Evolutionary conservation across 192 early-diverging fungal genomes (phyloP), one percentile per base, ranked within the genome.

Genomic region (Linnemannia hyalina): DNA sequence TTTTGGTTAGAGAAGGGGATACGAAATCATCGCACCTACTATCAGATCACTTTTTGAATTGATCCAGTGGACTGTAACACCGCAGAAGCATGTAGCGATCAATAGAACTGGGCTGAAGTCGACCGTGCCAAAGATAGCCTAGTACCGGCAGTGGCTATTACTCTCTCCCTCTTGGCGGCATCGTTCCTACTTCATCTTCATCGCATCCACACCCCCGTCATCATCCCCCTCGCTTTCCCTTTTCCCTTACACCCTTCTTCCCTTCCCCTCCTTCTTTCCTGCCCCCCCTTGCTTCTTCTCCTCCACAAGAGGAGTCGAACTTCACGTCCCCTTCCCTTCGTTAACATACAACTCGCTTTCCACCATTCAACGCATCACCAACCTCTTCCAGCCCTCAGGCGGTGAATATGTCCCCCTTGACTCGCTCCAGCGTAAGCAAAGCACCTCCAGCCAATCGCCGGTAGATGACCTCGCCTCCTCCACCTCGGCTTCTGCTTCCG

Each of bases 401-500:
- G 83, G 83, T 68, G 83, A 85, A 71, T 85, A 85, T 46, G 49
- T 85, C 44, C 69, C 83, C 42, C 74, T 85, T 68, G 83, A 85
- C 36, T 75, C 83, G 77, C 63, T 85, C 78, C 16, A 18, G 36
- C 82, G 73, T 63, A 65, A 65, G 23, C 23, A 11, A 32, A 65
- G 60, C 60, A 47, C 55, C 76, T 32, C 69, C 54, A 54, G 29
- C 49, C 68, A 75, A 68, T 41, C 47, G 54, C 60, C 29, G 60
- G 60, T 65, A 10, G 74, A n/a, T 6, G 20, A 10, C n/a, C 23
- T 32, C 36, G 41, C 41, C 47, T 40, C 36, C 54, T 52, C 76
- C 20, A 32, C 60, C 60, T 65, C 60, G 60, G 41, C 40, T 9
- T n/a, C 57, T 29, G 49, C 49, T 22, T 49, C 73, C 6, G 35